Evolutionary conservation across 1,284 basidiomycete species (phyloP), one percentile per base, ranked within the genome.

Genomic region (Moniliophthora roreri): DNA sequence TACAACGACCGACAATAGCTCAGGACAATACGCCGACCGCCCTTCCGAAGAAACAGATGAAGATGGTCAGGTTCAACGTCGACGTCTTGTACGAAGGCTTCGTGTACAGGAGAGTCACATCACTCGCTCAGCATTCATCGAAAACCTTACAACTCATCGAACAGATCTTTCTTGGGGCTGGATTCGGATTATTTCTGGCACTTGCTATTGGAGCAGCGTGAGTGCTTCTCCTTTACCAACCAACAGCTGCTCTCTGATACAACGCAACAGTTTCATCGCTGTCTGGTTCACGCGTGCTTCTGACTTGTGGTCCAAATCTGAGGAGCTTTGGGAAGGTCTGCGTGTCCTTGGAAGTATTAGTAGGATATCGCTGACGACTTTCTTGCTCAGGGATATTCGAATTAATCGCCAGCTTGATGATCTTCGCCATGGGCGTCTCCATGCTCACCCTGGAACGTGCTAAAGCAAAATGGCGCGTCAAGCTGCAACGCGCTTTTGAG

Each of bases 381-480:
- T 32, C 2, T 28, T 74, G 70, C 71, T 68, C 76, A 85, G 91
- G 88, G 44, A 79, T 89, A 60, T 96, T 96, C 70, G 77, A 85
- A 58, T 69, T 95, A 52, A 79, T 97, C 59, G 94, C 94, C 0
- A 71, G 84, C 7, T 57, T 93, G 62, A 84, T 96, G 80, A 95
- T 97, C 62, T 86, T 87, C 63, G 69, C 84, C 59, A 91, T 92
- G 87, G 89, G 87, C 11, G 66, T 91, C 36, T 84, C 85, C 15
- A 90, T 91, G 82, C 77, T 90, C 20, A 84, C 85, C 61, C 79
- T 91, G 71, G 85, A 89, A 61, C 67, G 74, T 51, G 89, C 93
- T 10, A 91, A 93, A 66, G 80, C 87, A 20, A 93, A 92, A 69
- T 98, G 94, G 95, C 84, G 91, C 58, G 72, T 92, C 64, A 96